phyloP scores from a whole-genome alignment of 768 basidiomycete genomes.

The Leccinum disarticulatum region DNA sequence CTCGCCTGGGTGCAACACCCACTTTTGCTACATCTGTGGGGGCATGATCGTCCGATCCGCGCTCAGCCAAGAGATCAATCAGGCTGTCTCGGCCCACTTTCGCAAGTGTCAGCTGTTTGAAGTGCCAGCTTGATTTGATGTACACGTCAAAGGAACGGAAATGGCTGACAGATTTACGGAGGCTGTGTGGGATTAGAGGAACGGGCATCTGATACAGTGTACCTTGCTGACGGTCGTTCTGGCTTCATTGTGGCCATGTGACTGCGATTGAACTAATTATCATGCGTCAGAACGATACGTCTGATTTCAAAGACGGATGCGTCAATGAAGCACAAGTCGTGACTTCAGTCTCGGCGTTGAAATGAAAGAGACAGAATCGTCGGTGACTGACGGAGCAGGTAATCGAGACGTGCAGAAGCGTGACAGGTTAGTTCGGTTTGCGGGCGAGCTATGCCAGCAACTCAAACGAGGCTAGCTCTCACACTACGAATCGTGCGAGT shows the following conservation, averaged over 20 bases:
- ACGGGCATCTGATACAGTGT: background rate
- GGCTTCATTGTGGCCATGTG: background rate
- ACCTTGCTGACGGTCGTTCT: background rate
- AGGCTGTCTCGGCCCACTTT: slow-evolving; percentile 35
- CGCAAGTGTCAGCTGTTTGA: slow-evolving; percentile 37
- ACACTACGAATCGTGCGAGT: too few relatives aligned
- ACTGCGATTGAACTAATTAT: too few relatives aligned
- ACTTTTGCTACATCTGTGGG: slow-evolving; percentile 57
- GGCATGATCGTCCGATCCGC: slow-evolving; percentile 44
- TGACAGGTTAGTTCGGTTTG: too few relatives aligned
- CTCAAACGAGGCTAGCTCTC: too few relatives aligned
- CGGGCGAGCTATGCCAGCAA: too few relatives aligned
- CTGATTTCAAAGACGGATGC: background rate
- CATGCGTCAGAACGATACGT: background rate
- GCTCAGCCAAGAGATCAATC: slow-evolving; percentile 30
- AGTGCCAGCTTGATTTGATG: slow-evolving; percentile 22
- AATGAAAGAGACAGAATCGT: background rate
- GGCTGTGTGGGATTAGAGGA: background rate
- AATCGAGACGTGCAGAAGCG: too few relatives aligned
- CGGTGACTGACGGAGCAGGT: background rate
- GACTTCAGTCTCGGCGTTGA: background rate
- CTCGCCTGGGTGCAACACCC: slow-evolving; percentile 58
- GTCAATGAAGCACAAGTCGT: background rate
- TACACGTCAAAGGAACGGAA: background rate
- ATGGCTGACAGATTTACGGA: background rate